Evolutionary conservation across 2,329 filamentous ascomycete species (phyloP), one percentile per base, ranked within the genome.

Genomic region (Paraphaeosphaeria minitans): DNA sequence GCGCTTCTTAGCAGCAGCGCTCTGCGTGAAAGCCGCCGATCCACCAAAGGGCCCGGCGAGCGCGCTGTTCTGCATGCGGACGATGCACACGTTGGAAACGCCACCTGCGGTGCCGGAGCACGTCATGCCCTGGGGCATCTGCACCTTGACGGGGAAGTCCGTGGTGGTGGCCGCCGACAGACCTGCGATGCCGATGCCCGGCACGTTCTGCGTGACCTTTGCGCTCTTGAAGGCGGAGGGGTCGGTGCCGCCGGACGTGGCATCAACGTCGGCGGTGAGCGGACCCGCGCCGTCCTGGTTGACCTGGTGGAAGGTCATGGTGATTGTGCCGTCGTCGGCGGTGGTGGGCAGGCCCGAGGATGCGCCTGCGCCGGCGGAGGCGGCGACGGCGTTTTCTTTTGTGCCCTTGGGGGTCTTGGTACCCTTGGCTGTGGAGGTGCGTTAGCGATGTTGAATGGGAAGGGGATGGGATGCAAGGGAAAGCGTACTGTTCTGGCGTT

Each of bases 211-310:
- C 52, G 80, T 84, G 60, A 89, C 84, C 53, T 83, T 68, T 16
- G 87, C 87, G 3, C 70, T 75, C 75, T 87, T 71, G 82, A 90
- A 90, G 31, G 87, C 87, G 42, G 75, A 68, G 24, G 82, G 72
- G 67, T 89, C 84, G 4, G 82, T 85, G 55, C 87, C 88, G 35
- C 85, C 87, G 1, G 86, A 89, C 27, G 86, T 88, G 43, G 80
- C 76, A 68, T 90, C 87, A 50, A 90, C 79, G 45, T 80, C 79
- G 9, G 87, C 87, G 31, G 79, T 83, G 49, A 90, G 77, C 1
- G 87, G 87, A 1, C 87, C 88, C 0, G 87, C 88, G 22, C 87
- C 87, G 66, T 90, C 87, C 75, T 89, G 87, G 82, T 90, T 90
- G 78, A 90, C 85, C 59, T 90, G 85, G 74, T 87, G 86, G 79